These are phyloP conservation scores for Spathaspora girioi DNA, from an alignment of 805 yeast species.

Conservation along the genomic window DNA sequence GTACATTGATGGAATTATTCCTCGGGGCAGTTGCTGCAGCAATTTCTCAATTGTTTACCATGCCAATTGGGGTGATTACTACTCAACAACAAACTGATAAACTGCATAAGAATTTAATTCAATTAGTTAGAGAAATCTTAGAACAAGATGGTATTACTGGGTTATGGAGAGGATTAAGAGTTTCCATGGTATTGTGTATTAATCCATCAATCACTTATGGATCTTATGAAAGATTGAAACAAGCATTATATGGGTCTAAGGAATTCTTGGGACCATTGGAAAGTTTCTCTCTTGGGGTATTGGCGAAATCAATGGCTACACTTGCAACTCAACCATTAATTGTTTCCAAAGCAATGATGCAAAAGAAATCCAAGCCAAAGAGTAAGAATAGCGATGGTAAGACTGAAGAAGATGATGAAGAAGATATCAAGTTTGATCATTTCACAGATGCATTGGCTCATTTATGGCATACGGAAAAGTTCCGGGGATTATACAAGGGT, in stretches of 20 bases:
- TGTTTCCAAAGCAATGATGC: constrained; percentile 79
- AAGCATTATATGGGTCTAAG: constrained; percentile 41
- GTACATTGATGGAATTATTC: constrained; percentile 64
- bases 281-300: constrained; percentile 70
- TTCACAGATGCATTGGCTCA: constrained; percentile 63
- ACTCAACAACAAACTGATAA: constrained; percentile 55
- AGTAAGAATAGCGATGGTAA: constrained; percentile 9
- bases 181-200: constrained; percentile 69
- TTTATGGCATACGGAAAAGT: constrained; percentile 61
- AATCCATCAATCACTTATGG: constrained; percentile 90
- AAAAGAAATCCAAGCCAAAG: constrained; percentile 35
- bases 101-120: constrained; percentile 26
- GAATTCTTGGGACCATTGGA: constrained; percentile 54
- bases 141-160: constrained; percentile 65
- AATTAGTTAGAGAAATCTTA: constrained; percentile 45
- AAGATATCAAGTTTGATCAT: constrained; percentile 44
- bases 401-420: constrained; percentile 20
- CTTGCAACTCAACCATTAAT: constrained; percentile 79
- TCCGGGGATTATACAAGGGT: constrained; percentile 72
- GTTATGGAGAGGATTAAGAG: constrained; percentile 82
- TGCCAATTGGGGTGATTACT: constrained; percentile 77
- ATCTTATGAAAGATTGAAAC: constrained; percentile 64
- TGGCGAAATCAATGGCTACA: constrained; percentile 79
- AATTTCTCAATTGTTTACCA: constrained; percentile 72
- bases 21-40: constrained; percentile 84